Conservation (phyloP, 805 yeast genomes). For the Spathaspora sp. region DNA sequence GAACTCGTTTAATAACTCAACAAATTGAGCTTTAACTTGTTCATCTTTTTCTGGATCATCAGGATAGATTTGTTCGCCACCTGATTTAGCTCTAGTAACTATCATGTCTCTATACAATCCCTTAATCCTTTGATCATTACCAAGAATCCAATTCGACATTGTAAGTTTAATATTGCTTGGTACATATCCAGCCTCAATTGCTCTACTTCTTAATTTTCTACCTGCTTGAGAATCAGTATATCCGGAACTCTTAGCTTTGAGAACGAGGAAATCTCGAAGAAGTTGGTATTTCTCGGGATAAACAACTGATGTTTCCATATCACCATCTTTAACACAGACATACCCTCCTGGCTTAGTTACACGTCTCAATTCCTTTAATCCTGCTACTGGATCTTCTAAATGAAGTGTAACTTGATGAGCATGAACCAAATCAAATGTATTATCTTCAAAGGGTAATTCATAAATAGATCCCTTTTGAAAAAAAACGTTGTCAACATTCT, state of each 20-base stretch:
- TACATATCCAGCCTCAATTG: constrained; percentile 16
- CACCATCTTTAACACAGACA: constrained; percentile 31
- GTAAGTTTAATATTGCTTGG: constrained; percentile 8
- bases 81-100: constrained; percentile 9
- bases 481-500: constrained; percentile 12
- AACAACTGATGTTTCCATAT: constrained; percentile 12
- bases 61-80: constrained; percentile 8
- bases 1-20: constrained; percentile 12
- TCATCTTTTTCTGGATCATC: constrained; percentile 4
- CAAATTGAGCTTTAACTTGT: constrained; percentile 5
- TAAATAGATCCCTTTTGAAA: constrained; percentile 28
- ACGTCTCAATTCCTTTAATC: constrained; percentile 31
- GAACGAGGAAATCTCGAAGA: constrained; percentile 5
- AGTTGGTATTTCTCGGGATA: constrained; percentile 16
- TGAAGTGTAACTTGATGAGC: constrained; percentile 38
- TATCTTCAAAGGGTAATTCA: constrained; percentile 28
- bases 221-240: constrained; percentile 14
- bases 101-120: constrained; percentile 8
- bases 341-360: constrained; percentile 31
- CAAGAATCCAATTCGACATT: constrained; percentile 13
- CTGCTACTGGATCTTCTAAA: constrained; percentile 27
- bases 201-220: constrained; percentile 13
- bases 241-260: constrained; percentile 6
- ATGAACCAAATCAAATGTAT: constrained; percentile 36
- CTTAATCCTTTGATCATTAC: constrained; percentile 8